Percentiles rank a stretch among this genome's conserved stretches.
phyloP scores from a whole-genome alignment of 176 grass and related monocot species.

The Tuctoria greenei region DNA sequence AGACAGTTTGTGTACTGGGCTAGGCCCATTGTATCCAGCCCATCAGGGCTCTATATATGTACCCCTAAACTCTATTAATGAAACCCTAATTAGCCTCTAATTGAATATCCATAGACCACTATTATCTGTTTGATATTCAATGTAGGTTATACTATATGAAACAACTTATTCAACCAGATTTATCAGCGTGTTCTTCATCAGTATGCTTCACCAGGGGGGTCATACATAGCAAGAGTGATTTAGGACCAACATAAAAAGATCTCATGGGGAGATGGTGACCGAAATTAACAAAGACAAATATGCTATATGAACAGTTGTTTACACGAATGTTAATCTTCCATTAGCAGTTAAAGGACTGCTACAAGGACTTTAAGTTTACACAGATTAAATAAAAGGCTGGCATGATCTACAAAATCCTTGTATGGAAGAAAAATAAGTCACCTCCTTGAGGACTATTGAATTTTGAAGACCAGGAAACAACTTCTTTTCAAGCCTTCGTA shows the following conservation, averaged over 20 bases:
- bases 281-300: neutral
- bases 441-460: slow-evolving; percentile 96
- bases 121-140: no score
- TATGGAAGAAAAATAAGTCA: slow-evolving; percentile 16
- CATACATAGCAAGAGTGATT: neutral
- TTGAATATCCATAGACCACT: no score
- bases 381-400: slow-evolving; percentile 5
- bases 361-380: slow-evolving; percentile 19
- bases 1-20: no score
- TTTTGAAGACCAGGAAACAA: slow-evolving; percentile 84
- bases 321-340: neutral
- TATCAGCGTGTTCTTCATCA: no score
- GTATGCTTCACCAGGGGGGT: no score
- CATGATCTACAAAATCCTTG: neutral
- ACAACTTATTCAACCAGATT: no score
- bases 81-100: no score
- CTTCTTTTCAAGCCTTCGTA: slow-evolving; percentile 80
- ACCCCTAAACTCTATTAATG: no score
- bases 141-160: no score
- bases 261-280: neutral
- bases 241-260: neutral
- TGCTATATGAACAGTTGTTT: neutral
- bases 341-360: neutral
- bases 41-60: no score
- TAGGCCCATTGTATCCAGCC: no score